A percentile compares a stretch with the other conserved stretches of the same genome.
These are phyloP conservation scores for Bothriochloa decipiens DNA, from an alignment of 176 grass and related monocot genomes.

Conservation along the genomic window DNA sequence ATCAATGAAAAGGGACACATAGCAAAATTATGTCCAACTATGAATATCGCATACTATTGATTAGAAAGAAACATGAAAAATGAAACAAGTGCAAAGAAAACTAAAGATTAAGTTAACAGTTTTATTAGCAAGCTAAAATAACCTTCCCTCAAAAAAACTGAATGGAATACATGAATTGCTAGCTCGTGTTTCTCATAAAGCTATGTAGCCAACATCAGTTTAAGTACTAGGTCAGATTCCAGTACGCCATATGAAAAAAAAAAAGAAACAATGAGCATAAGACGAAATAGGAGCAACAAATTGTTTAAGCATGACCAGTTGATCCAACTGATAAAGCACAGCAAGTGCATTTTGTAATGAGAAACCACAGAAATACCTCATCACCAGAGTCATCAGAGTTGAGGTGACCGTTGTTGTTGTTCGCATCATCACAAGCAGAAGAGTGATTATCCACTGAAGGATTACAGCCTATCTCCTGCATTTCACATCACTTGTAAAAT, in stretches of 20 bases:
- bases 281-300: background rate
- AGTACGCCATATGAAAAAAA: background rate
- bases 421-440: constrained; percentile 13
- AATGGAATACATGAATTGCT: background rate
- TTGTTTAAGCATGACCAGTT: background rate
- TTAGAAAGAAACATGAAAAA: background rate
- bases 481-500: constrained; percentile 28
- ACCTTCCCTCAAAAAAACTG: background rate
- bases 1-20: background rate
- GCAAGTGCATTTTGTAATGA: background rate
- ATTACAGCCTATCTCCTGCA: constrained; percentile 51
- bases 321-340: background rate
- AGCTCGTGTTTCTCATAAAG: background rate
- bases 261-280: background rate
- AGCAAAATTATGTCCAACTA: background rate
- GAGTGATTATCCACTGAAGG: constrained; percentile 29
- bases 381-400: constrained; percentile 50
- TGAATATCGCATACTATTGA: background rate
- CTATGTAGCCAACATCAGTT: background rate
- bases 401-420: background rate
- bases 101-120: background rate
- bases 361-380: constrained; percentile 50
- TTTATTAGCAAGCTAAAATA: background rate
- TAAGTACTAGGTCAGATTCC: background rate
- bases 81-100: background rate